Evolutionary conservation across 192 early-diverging fungal species (phyloP), one percentile per base, ranked within the genome.

Genomic region (Entomortierella parvispora): DNA sequence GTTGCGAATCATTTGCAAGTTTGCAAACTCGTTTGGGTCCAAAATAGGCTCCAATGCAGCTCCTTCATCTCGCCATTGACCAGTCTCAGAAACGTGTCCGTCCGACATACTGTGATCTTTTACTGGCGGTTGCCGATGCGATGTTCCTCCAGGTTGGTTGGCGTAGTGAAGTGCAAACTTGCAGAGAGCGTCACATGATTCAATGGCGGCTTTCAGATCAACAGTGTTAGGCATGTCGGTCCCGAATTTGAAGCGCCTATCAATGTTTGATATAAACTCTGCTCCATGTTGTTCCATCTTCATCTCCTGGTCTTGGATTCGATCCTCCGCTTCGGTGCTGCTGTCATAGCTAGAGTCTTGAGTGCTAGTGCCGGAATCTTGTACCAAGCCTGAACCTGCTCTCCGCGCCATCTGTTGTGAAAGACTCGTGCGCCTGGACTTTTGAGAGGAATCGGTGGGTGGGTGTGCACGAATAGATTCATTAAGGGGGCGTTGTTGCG

Each of bases 91-190:
- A 5, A 40, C 37, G 37, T 5, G 12, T 9, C 37, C 12, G 7
- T 5, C 5, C 7, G 37, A 40, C 5, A 12, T 40, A n/a, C n/a
- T n/a, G n/a, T 40, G 37, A 40, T 9, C 37, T 40, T 40, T 40
- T 40, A 5, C 37, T 9, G 37, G 37, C 37, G 5, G 37, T 40
- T 12, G 7, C 37, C 7, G 37, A 5, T 40, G 37, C 37, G 12
- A 20, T 12, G 47, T 6, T 4, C n/a, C 12, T 12, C 37, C 37
- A 40, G 37, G 12, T 8, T 67, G 71, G 2, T 50, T 45, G 3
- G 58, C 18, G 44, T 76, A 76, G 37, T 76, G 72, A 23, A 76
- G 65, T 5, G 72, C 72, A 68, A 76, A 76, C 25, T 46, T 67
- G 65, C 72, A 76, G 2, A 76, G 45, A 1, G 54, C 40, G 44